Base-by-base conservation (phyloP, 192 early-diverging fungal species). In the Oehlia diaphana region DNA sequence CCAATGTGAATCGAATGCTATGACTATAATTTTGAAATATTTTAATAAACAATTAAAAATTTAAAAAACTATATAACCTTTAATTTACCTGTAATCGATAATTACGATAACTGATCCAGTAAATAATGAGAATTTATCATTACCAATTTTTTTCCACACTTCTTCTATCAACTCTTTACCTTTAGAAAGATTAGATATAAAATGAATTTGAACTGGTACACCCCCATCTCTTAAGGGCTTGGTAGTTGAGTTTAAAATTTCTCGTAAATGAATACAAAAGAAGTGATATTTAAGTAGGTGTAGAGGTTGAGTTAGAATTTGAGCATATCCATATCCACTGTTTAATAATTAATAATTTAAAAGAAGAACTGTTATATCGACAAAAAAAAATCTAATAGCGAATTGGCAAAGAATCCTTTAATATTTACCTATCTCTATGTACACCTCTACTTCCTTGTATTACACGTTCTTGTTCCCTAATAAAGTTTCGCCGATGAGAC, bases 241-340 rank as follows among this genome's bases (percentile, higher is more conserved):
- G 2, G 44, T 79, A 10, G 67, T 61, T 9, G 16, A 23, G n/a
- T 68, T 79, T 33, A 58, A 28, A 35, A 79, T 39, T 35, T 79
- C 67, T 1, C 77, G 77, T n/a, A 79, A n/a, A 49, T 44, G 42
- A 53, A 53, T 70, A 26, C 77, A 79, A 62, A 79, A 79, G 67
- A 79, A 79, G 63, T 79, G 53, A 70, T 79, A 79, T 58, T 66
- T 79, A 42, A 79, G 67, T 49, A 79, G 53, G 50, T 79, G 77
- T 62, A 79, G 64, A 12, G 63, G 39, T 13, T 67, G 77, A 10
- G 39, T 50, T 13, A 78, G 65, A 35, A 78, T 31, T 49, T 78
- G 65, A 62, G 31, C 74, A 3, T 75, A 13, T 62, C 14, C 23
- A 39, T 75, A 12, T 62, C 14, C 23, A 39, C 67, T 39, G 5